Base-by-base conservation (phyloP, 345 rosid species). In the Salix arbutifolia region DNA sequence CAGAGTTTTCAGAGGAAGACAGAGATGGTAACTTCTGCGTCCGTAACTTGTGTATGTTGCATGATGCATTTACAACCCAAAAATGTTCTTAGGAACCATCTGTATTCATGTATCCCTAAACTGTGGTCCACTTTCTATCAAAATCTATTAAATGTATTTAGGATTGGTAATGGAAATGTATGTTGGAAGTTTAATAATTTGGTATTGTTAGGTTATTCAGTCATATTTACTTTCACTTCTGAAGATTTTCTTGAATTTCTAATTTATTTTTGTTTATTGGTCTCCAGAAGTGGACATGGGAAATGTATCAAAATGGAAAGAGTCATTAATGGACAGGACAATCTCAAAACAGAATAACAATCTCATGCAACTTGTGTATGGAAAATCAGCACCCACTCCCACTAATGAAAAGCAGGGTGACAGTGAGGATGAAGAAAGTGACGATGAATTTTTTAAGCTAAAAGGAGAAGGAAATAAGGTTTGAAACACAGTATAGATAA, bases 311-410 rank as follows among this genome's bases (percentile, higher is more conserved):
- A 89, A 90, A 76, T 93, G 98, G 97, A 96, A 87, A 87, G 89
- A 87, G 80, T 87, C 91, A 42, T 77, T 94, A 89, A 74, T 76
- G 77, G 92, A 92, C 68, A 90, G 90, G 85, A 84, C 90, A 70
- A 71, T 76, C 64, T 81, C 78, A 58, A 89, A 87, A 79, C 87
- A 79, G 73, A 85, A 79, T 72, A 83, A 67, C 16, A 92, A 89
- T 80, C 91, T 96, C 70, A 91, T 81, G 91, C 96, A 96, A 69
- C 90, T 86, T 74, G 97, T 96, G 69, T 96, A 92, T 85, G 98
- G 97, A 48, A 83, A 80, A 62, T 70, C 88, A 26, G 77, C 86
- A 77, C 74, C 93, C 69, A 78, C 84, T 79, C 73, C 79, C 56
- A 40, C 18, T 70, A 64, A 77, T 78, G 89, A 87, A 70, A 75